Base-by-base conservation (phyloP, 116 monocot species). In the Iris pallida region DNA sequence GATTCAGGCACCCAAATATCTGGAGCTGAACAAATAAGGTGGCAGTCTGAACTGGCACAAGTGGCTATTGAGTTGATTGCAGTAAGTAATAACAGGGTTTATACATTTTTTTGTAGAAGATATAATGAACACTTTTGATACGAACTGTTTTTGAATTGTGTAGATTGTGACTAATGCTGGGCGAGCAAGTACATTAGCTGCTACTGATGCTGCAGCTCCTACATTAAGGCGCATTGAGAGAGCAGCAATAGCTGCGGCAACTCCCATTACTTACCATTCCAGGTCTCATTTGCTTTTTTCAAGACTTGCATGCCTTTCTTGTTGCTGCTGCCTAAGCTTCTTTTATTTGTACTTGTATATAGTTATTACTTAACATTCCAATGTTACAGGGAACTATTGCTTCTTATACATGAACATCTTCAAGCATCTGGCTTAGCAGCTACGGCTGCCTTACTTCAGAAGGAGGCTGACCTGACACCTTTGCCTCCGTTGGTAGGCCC, bases 131-230 rank as follows among this genome's bases (percentile, higher is more conserved):
- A 30, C 30, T 30, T 30, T 30, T 30, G 30, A 30, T 0, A 16
- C 53, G 14, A 7, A 41, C 40, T 68, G 15, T 55, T 4, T 55
- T 3, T 45, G n/a, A n/a, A 8, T 65, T 53, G 61, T 70, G 42
- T 20, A 95, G 94, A 88, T 99, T 63, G 80, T 99, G 20, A 99
- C 99, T 49, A 99, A 99, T 75, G 86, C 99, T 71, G 99, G 93
- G 45, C 86, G 86, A 12, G 99, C 93, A 53, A 93, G 92, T 72
- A 93, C 99, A 59, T 80, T 99, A 62, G 93, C 90, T 53, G 93
- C 99, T 55, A 90, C 99, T 48, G 99, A 99, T 81, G 99, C 93
- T 75, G 99, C 99, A 63, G 93, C 99, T 77, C 99, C 99, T 41
- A 89, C 99, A 59, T 66, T 99, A 51, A 85, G 90, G 75, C 93